Evolutionary conservation across 805 yeast genomes (phyloP).

Genomic region (Saccharomycopsis babjevae): DNA sequence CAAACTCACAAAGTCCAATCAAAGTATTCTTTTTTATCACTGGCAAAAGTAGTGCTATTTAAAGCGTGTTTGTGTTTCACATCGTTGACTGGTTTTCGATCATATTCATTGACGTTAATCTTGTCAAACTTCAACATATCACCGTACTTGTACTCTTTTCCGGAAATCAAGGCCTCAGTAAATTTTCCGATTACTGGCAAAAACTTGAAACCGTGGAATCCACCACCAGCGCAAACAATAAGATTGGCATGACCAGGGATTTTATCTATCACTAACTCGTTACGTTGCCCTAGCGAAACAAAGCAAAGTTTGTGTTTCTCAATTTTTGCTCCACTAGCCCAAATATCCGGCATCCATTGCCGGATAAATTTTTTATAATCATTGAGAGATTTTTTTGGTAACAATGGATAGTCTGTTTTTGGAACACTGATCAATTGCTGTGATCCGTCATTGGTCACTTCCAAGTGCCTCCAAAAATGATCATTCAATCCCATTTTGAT

Average conservation of each 20-base stretch:
- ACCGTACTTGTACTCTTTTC: conserved; percentile 16
- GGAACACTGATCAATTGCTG: conserved; percentile 11
- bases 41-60: not conserved
- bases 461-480: conserved; percentile 19
- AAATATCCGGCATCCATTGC: conserved; percentile 24
- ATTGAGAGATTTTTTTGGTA: conserved; percentile 25
- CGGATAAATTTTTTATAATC: conserved; percentile 22
- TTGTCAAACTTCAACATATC: conserved; percentile 17
- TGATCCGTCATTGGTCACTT: conserved; percentile 20
- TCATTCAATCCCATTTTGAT: conserved; percentile 27
- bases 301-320: conserved; percentile 25
- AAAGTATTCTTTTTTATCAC: not conserved
- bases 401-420: conserved; percentile 1
- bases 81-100: not conserved
- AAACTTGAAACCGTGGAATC: conserved; percentile 32
- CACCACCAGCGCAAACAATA: conserved; percentile 30
- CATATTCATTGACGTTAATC: conserved; percentile 10
- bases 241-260: conserved; percentile 25
- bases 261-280: conserved; percentile 28
- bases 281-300: conserved; percentile 29
- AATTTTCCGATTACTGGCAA: conserved; percentile 22
- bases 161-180: conserved; percentile 11
- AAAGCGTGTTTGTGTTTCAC: not conserved
- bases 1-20: not conserved
- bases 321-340: conserved; percentile 15